Evolutionary conservation across 140 eudicot species (phyloP).

Genomic region (Bidens hawaiensis): DNA sequence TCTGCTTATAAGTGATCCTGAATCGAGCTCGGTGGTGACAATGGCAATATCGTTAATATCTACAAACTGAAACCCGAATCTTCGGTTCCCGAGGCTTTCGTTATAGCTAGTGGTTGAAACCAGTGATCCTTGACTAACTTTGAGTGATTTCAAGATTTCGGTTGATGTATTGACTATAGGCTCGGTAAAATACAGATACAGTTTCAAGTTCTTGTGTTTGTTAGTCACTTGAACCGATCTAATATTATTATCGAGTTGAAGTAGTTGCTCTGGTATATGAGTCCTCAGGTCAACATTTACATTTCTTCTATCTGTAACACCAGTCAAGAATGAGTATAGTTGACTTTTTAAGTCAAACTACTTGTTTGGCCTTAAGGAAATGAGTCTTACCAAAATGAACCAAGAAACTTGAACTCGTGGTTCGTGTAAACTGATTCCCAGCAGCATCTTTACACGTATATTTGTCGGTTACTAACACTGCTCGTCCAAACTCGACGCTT

Average conservation of each 20-base stretch:
- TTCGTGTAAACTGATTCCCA: slow-evolving; percentile 66
- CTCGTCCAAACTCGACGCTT: slow-evolving; percentile 56
- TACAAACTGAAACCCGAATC: slow-evolving; percentile 85
- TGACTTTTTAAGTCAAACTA: slow-evolving; percentile 23
- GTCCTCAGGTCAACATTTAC: slow-evolving; percentile 65
- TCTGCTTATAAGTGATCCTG: slow-evolving; percentile 48
- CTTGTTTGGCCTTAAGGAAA: slow-evolving; percentile 11
- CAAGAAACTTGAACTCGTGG: slow-evolving; percentile 42
- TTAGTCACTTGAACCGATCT: slow-evolving; percentile 89
- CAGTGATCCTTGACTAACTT: slow-evolving; percentile 67
- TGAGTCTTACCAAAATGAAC: slow-evolving; percentile 68
- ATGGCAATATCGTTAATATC: slow-evolving; percentile 43
- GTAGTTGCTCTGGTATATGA: slow-evolving; percentile 70
- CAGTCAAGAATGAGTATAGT: slow-evolving; percentile 7
- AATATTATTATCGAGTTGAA: slow-evolving; percentile 57
- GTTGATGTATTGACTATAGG: slow-evolving; percentile 76
- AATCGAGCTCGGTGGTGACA: slow-evolving; percentile 51
- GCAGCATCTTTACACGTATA: slow-evolving; percentile 72
- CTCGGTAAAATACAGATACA: slow-evolving; percentile 67
- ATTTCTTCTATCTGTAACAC: slow-evolving; percentile 66
- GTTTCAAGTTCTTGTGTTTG: slow-evolving; percentile 47
- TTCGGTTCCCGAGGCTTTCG: slow-evolving; percentile 51
- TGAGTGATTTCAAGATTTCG: slow-evolving; percentile 58
- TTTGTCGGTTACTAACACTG: slow-evolving; percentile 68
- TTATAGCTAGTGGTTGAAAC: slow-evolving; percentile 41